Conservation (phyloP, 495 filamentous ascomycete genomes). For the Hyaloscypha hepaticicola region DNA sequence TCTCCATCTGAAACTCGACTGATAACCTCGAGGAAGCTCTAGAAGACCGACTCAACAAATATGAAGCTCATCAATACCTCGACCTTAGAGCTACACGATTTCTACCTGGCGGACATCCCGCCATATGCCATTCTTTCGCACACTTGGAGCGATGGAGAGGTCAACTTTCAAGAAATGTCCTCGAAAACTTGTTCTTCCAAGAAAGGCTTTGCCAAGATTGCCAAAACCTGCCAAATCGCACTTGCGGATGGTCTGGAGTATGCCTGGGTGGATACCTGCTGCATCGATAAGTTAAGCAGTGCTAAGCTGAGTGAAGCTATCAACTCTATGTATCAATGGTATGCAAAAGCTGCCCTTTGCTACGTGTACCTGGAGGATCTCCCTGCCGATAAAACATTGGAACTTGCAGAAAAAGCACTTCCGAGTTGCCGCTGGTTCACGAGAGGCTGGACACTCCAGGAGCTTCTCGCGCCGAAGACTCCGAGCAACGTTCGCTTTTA, state of each 20-base stretch:
- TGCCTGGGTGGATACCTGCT: constrained; percentile 3
- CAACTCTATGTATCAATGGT: not conserved
- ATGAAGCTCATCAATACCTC: not conserved
- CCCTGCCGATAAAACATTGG: not conserved
- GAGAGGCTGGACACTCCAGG: not conserved
- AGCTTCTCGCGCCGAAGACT: not conserved
- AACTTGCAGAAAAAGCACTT: not conserved
- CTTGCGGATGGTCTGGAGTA: not conserved
- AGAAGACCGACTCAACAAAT: not conserved
- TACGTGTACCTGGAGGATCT: not conserved
- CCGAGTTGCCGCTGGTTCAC: not conserved
- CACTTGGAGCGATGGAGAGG: constrained; percentile 21
- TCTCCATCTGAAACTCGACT: not conserved
- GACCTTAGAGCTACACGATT: not conserved
- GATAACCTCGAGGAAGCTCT: not conserved
- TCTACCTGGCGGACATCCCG: not conserved
- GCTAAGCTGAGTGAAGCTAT: not conserved
- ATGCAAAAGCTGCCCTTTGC: not conserved
- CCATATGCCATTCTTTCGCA: constrained; percentile 27
- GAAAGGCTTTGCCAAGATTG: constrained; percentile 1
- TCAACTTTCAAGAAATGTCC: constrained; percentile 9
- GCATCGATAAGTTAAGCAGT: constrained; percentile 1
- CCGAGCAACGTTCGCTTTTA: not conserved
- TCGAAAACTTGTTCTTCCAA: not conserved
- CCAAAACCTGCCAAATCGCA: not conserved